These are phyloP conservation scores for Claviceps capensis DNA, from an alignment of 2,329 filamentous ascomycete species.

Conservation along the genomic window DNA sequence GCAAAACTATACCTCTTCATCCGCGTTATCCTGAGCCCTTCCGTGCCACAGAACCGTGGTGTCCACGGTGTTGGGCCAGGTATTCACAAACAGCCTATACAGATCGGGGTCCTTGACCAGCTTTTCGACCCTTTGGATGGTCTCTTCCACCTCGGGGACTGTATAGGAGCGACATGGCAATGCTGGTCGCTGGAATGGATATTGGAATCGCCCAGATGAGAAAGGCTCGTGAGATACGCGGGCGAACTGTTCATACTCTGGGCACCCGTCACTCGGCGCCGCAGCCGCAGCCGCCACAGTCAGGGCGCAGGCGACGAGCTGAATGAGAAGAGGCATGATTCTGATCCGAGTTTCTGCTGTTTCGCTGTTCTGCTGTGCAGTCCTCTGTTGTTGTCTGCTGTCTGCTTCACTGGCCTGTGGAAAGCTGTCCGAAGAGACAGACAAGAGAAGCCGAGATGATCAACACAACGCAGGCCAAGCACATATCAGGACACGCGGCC, in stretches of 20 bases:
- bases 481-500: too few relatives aligned
- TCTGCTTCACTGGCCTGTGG: too few relatives aligned
- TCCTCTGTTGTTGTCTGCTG: too few relatives aligned
- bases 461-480: too few relatives aligned
- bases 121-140: constrained; percentile 53
- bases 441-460: too few relatives aligned
- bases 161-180: constrained; percentile 69
- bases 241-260: constrained; percentile 22
- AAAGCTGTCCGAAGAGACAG: too few relatives aligned
- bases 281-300: constrained; percentile 6
- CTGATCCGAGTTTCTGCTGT: too few relatives aligned
- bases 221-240: constrained; percentile 47
- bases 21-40: constrained; percentile 36
- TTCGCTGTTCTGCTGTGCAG: too few relatives aligned
- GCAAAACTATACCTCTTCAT: constrained; percentile 37
- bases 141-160: constrained; percentile 60
- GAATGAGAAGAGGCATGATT: background rate
- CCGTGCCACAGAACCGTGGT: constrained; percentile 60
- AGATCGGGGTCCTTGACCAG: constrained; percentile 66
- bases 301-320: constrained; percentile 20
- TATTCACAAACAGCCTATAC: constrained; percentile 56
- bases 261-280: constrained; percentile 15
- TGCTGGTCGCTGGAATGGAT: constrained; percentile 70
- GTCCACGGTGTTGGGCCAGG: constrained; percentile 63
- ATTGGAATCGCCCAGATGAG: constrained; percentile 59